Base-by-base conservation (phyloP, 2,329 filamentous ascomycete species). In the Sporothrix dimorphospora region DNA sequence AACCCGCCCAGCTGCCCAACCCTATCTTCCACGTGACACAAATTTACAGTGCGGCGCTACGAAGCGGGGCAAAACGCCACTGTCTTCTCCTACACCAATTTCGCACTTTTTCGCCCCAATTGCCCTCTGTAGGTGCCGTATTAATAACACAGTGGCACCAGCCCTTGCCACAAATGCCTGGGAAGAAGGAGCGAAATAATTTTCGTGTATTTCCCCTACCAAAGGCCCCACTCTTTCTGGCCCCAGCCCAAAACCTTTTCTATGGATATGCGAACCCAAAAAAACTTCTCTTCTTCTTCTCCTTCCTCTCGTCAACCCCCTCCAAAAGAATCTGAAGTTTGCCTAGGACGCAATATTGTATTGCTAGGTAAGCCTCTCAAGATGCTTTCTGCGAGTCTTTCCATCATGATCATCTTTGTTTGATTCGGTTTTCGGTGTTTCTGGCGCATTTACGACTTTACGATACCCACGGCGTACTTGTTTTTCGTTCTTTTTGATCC, bases 331-430 rank as follows among this genome's bases (percentile, higher is more conserved):
- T 76, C 75, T 76, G 74, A 74, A 74, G 74, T 72, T 77, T 76
- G 75, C 76, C 74, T 75, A 77, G 76, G 76, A 77, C 76, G 76
- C 75, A 76, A 77, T 75, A 73, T 68, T 53, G 21, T 74, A 75
- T 77, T 76, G 76, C 76, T 72, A 77, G 76, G 76, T 77, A 74
- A 73, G 76, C 75, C 73, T 72, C 24, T 73, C 68, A 72, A 38
- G 74, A 75, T 76, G 72, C 66, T 55, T 71, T 65, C 57, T 61
- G 72, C 61, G 61, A 55, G 73, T 40, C 51, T 42, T 69, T 57
- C 45, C 65, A 71, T 70, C 68, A 73, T 63, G 63, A 73, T 71
- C 68, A 49, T 71, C 53, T 38, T 51, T 51, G 21, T 57, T 61
- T 34, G 57, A 42, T 24, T 49, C 19, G 14, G 8, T 14, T 42